Conservation (phyloP, 176 grass and related monocot genomes). For the Paspalum vaginatum region DNA sequence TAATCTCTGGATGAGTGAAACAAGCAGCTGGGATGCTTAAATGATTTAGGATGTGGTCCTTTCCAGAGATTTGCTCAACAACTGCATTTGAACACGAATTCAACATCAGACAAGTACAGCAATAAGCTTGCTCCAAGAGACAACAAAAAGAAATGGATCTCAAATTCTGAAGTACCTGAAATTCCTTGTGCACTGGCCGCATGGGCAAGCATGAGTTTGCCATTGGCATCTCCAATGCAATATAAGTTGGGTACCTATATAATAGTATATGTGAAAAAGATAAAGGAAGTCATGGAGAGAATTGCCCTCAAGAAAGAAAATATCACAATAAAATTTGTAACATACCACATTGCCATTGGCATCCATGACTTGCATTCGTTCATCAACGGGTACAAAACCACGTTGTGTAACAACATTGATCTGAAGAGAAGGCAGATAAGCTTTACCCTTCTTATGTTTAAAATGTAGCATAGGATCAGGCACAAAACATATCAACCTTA, state of each 20-base stretch:
- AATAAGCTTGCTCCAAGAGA: constrained; percentile 24
- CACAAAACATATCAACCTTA: constrained; percentile 15
- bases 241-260: constrained; percentile 84
- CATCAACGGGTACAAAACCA: constrained; percentile 96
- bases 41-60: constrained; percentile 87
- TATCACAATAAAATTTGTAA: neutral
- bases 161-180: constrained; percentile 53
- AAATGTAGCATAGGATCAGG: constrained; percentile 4
- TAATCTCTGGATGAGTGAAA: constrained; percentile 98
- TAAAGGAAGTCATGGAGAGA: neutral
- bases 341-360: constrained; percentile 80
- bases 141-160: constrained; percentile 20
- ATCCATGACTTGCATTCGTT: constrained; percentile 88
- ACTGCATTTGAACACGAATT: constrained; percentile 54
- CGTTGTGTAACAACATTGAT: constrained; percentile 86
- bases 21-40: constrained; percentile 93
- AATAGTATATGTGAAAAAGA: neutral
- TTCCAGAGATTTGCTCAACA: constrained; percentile 81
- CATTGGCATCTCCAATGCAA: constrained; percentile 98
- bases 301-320: constrained; percentile 7
- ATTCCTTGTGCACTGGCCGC: constrained; percentile 99
- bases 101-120: constrained; percentile 34
- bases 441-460: constrained; percentile 2
- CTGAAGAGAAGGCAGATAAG: constrained; percentile 53
- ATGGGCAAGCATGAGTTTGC: constrained; percentile 99